Percentiles rank a stretch among this genome's conserved stretches.
These are phyloP conservation scores for Wickerhamia fluorescens DNA, from an alignment of 805 yeast species.

Conservation along the genomic window DNA sequence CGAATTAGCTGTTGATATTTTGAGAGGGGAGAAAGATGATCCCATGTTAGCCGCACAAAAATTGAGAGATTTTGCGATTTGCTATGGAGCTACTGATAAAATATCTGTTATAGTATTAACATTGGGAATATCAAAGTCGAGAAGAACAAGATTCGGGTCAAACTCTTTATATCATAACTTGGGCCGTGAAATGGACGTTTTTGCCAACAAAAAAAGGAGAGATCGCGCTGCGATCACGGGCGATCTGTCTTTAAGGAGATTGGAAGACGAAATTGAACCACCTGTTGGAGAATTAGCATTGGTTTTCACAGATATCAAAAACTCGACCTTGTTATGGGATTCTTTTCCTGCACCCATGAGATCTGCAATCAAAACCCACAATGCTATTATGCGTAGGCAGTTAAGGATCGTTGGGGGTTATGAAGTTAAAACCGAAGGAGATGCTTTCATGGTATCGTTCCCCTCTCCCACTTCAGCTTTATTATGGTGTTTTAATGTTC, in stretches of 20 bases:
- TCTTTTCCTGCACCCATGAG: slow-evolving; percentile 89
- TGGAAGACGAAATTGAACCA: slow-evolving; percentile 87
- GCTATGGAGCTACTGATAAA: slow-evolving; percentile 81
- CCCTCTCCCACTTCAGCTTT: slow-evolving; percentile 88
- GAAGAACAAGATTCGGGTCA: slow-evolving; percentile 19
- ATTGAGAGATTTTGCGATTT: slow-evolving; percentile 86
- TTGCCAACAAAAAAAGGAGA: slow-evolving; percentile 34
- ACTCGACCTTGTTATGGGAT: slow-evolving; percentile 92
- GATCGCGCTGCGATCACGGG: slow-evolving; percentile 45
- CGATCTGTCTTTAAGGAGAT: slow-evolving; percentile 73
- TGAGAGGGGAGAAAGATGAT: slow-evolving; percentile 71
- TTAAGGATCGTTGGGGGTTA: slow-evolving; percentile 91
- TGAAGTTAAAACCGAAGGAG: slow-evolving; percentile 99
- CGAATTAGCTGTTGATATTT: slow-evolving; percentile 86
- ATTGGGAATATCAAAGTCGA: slow-evolving; percentile 43
- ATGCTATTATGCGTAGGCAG: slow-evolving; percentile 89
- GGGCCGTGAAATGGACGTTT: slow-evolving; percentile 28
- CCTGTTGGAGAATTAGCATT: slow-evolving; percentile 92
- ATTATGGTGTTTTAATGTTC: slow-evolving; percentile 92
- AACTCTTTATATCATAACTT: slow-evolving; percentile 31
- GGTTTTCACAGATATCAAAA: slow-evolving; percentile 96
- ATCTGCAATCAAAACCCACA: slow-evolving; percentile 92
- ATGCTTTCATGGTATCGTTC: slow-evolving; percentile 96
- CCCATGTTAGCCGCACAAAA: slow-evolving; percentile 92
- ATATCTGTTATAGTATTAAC: slow-evolving; percentile 76